Evolutionary conservation across 2,329 filamentous ascomycete species (phyloP), one percentile per base, ranked within the genome.

Genomic region (Dactylonectria macrodidyma): DNA sequence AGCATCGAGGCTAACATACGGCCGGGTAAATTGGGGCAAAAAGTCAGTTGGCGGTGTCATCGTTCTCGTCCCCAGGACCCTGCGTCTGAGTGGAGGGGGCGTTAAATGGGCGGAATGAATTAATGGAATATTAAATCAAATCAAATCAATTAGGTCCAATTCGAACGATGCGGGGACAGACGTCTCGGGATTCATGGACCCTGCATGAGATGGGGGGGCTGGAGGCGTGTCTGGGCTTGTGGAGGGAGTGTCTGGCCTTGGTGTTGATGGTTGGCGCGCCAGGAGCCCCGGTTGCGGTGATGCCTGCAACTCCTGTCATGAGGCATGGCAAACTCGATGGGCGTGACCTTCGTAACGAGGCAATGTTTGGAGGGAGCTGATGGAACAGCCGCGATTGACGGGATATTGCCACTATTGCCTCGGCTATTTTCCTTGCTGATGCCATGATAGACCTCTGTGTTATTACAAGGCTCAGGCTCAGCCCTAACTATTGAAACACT

Each of bases 111-210:
- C 11, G 7, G 11, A 19, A 26, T 38, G n/a, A 62, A 54, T 63
- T 54, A 58, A 50, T 54, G 26, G 50, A 36, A 33, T 8, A 59
- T 51, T 63, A 55, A 65, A 59, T 60, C 68, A 71, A 68, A 58
- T 60, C 58, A 54, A 71, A 68, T 65, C 65, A 70, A 54, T 63
- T 58, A 59, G 26, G 36, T 56, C 62, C 65, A 71, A 73, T 74
- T 74, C 70, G 72, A 73, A 69, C 62, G 59, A 59, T 22, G 65
- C 22, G 52, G 14, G 26, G 26, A 58, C n/a, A n/a, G 26, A 24
- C 19, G 30, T 16, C 54, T 59, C 57, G 62, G 52, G 51, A 54
- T 44, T 34, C 57, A 46, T 44, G 59, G 72, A 62, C 72, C 72
- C 71, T 74, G 72, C 70, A 74, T 69, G 62, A 33, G n/a, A 8